Conservation (phyloP, 208 protist genomes). For the Strigomonas oncopelti region DNA sequence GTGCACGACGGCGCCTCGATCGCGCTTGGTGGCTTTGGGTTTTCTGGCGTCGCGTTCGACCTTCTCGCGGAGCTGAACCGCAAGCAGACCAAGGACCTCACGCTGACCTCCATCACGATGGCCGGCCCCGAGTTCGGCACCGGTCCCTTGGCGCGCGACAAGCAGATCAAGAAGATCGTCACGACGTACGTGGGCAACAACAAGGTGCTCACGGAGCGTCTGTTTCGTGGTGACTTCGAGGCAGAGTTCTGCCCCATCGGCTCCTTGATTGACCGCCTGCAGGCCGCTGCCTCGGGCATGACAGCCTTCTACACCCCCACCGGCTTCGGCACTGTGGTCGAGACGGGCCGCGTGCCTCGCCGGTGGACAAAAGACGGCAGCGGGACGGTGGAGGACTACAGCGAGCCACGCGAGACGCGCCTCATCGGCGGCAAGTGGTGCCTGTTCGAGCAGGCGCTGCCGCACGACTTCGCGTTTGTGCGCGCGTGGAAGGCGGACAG, state of each 20-base stretch:
- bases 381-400: slow-evolving; percentile 59
- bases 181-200: slow-evolving; percentile 95
- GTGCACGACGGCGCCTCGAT: slow-evolving; percentile 31
- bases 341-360: slow-evolving; percentile 78
- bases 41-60: slow-evolving; percentile 89
- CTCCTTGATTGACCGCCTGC: slow-evolving; percentile 88
- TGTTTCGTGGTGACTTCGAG: slow-evolving; percentile 88
- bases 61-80: slow-evolving; percentile 76
- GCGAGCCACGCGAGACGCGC: slow-evolving; percentile 67
- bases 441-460: slow-evolving; percentile 86
- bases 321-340: slow-evolving; percentile 81
- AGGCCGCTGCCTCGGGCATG: slow-evolving; percentile 92
- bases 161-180: slow-evolving; percentile 65
- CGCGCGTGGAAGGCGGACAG: slow-evolving; percentile 91
- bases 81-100: slow-evolving; percentile 57
- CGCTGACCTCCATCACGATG: slow-evolving; percentile 84
- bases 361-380: slow-evolving; percentile 76
- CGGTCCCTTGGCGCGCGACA: slow-evolving; percentile 80
- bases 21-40: slow-evolving; percentile 90
- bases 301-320: slow-evolving; percentile 94
- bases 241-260: slow-evolving; percentile 94
- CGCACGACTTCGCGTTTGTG: slow-evolving; percentile 87
- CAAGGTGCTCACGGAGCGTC: slow-evolving; percentile 84
- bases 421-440: slow-evolving; percentile 83
- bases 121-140: slow-evolving; percentile 91